These are phyloP conservation scores for Lentithecium fluviatile DNA, from an alignment of 495 filamentous ascomycete genomes.

Conservation along the genomic window DNA sequence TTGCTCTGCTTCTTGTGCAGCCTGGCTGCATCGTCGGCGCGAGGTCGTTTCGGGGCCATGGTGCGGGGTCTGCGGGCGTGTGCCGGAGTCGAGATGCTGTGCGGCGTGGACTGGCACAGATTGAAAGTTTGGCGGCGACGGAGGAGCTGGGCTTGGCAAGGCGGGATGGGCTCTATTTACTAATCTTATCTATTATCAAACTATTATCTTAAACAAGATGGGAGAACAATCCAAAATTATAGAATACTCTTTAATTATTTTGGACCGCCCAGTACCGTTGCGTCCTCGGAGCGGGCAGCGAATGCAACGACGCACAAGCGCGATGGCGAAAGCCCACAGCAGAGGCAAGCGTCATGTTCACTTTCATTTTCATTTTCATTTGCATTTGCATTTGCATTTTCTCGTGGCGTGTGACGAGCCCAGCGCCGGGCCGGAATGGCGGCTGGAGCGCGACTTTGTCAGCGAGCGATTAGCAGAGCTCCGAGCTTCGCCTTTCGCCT, in stretches of 20 bases:
- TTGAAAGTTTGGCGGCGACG: neutral
- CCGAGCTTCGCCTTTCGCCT: slow-evolving; percentile 14
- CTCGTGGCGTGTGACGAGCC: too few relatives aligned
- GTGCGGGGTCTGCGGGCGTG: slow-evolving; percentile 24
- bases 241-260: slow-evolving; percentile 2
- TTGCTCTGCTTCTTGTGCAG: slow-evolving; percentile 54
- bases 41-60: slow-evolving; percentile 66
- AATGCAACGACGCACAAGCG: too few relatives aligned
- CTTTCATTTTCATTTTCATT: too few relatives aligned
- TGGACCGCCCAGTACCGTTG: too few relatives aligned
- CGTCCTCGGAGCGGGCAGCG: too few relatives aligned
- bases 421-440: too few relatives aligned
- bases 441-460: too few relatives aligned
- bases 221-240: slow-evolving; percentile 1
- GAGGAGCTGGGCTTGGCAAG: neutral
- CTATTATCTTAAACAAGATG: slow-evolving; percentile 1
- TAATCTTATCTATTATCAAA: neutral
- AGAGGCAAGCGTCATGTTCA: too few relatives aligned
- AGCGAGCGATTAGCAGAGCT: slow-evolving; percentile 15
- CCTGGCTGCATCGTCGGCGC: slow-evolving; percentile 36
- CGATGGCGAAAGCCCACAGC: too few relatives aligned
- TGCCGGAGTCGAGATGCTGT: neutral
- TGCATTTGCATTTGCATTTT: too few relatives aligned
- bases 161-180: neutral
- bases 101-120: neutral